These are phyloP conservation scores for Zea luxurians DNA, from an alignment of 176 grass and related monocot species.

Conservation along the genomic window DNA sequence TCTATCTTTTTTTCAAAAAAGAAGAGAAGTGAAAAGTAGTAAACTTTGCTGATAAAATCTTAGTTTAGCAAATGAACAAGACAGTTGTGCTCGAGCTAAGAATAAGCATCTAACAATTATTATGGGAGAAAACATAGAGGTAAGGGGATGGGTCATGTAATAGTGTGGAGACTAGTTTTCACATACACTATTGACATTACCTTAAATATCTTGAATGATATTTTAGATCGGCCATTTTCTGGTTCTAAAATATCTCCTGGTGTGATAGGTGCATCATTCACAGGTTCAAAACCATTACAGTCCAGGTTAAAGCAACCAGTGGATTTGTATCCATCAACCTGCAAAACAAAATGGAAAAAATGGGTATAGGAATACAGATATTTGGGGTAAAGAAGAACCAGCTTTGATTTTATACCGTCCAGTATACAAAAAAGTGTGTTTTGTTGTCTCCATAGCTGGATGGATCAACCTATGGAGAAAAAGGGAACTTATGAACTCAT, in stretches of 20 bases:
- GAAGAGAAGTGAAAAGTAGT: too few relatives aligned
- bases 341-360: neutral
- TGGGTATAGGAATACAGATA: neutral
- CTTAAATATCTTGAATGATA: constrained; percentile 20
- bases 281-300: neutral
- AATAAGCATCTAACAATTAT: too few relatives aligned
- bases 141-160: too few relatives aligned
- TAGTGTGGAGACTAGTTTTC: too few relatives aligned
- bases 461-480: constrained; percentile 4
- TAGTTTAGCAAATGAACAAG: too few relatives aligned
- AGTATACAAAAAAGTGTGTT: constrained; percentile 1
- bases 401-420: neutral
- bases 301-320: constrained; percentile 3
- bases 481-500: neutral
- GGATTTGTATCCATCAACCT: neutral
- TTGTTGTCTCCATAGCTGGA: neutral
- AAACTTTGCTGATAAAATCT: too few relatives aligned
- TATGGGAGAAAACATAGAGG: too few relatives aligned
- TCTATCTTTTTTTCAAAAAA: too few relatives aligned
- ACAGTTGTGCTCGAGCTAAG: too few relatives aligned
- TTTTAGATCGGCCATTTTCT: neutral
- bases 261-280: neutral
- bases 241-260: constrained; percentile 14
- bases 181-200: neutral
- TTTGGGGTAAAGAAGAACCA: neutral